Evolutionary conservation across 2,329 filamentous ascomycete genomes (phyloP).

Genomic region (Cytospora piceae): DNA sequence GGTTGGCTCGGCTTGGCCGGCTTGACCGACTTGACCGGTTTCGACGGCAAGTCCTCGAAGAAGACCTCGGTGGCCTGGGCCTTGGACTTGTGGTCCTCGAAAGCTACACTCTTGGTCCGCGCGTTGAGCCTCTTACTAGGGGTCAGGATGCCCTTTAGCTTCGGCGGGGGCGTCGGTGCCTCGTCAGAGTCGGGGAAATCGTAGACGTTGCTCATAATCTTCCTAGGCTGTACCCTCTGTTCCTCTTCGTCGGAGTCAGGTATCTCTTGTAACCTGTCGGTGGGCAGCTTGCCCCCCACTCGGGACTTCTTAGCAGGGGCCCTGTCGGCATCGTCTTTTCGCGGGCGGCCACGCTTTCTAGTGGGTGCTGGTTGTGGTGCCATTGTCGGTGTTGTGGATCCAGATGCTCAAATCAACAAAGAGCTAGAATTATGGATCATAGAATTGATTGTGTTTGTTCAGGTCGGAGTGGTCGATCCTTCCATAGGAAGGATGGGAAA

Average conservation of each 20-base stretch:
- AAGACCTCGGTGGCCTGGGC: constrained; percentile 48
- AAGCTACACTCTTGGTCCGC: constrained; percentile 59
- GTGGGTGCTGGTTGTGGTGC: constrained; percentile 11
- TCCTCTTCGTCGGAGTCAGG: constrained; percentile 35
- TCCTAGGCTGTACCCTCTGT: neutral
- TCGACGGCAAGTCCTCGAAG: constrained; percentile 56
- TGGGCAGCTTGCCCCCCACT: constrained; percentile 14
- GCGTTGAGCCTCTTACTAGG: constrained; percentile 51
- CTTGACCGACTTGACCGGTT: constrained; percentile 37
- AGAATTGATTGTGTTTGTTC: neutral
- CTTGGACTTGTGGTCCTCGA: constrained; percentile 42
- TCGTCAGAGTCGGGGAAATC: constrained; percentile 32
- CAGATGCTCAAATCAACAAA: neutral
- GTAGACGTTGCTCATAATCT: constrained; percentile 27
- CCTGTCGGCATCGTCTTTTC: constrained; percentile 23
- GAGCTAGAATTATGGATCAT: neutral
- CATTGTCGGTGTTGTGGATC: constrained; percentile 9
- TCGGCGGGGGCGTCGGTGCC: constrained; percentile 27
- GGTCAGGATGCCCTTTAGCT: constrained; percentile 60
- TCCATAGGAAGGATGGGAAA: neutral
- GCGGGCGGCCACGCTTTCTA: constrained; percentile 28
- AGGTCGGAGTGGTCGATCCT: neutral
- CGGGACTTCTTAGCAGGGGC: constrained; percentile 31
- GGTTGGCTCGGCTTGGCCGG: constrained; percentile 30
- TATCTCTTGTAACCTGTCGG: constrained; percentile 31